Evolutionary conservation across 73 alveolate genomes (phyloP).

Genomic region (Durusdinium trenchii): DNA sequence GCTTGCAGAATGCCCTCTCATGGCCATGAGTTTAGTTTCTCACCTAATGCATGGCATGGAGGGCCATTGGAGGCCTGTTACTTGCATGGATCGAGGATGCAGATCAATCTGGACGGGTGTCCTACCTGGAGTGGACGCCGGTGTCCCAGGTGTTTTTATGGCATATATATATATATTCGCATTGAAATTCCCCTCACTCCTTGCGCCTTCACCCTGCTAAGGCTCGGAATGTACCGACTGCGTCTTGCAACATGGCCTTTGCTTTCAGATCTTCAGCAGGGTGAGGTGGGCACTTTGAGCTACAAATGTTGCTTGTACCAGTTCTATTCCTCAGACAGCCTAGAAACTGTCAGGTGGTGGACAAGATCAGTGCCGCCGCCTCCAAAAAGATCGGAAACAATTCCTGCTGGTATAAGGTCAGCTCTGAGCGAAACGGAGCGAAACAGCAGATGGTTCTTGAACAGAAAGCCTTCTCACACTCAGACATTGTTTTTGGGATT

Average conservation of each 20-base stretch:
- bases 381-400: conserved; percentile 64
- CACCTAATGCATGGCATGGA: too few species aligned
- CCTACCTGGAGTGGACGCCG: conserved; percentile 83
- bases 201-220: background rate
- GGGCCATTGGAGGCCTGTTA: too few species aligned
- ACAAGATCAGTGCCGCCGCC: conserved; percentile 79
- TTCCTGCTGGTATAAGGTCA: conserved; percentile 73
- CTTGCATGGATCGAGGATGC: too few species aligned
- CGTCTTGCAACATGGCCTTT: conserved; percentile 49
- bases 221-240: conserved; percentile 72
- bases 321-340: background rate
- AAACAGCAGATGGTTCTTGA: background rate
- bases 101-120: conserved; percentile 72
- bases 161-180: background rate
- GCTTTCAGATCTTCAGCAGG: conserved; percentile 69
- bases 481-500: background rate
- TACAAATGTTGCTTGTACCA: background rate
- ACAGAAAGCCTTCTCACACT: background rate
- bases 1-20: too few species aligned
- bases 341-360: conserved; percentile 43
- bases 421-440: background rate
- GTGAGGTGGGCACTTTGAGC: background rate
- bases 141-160: background rate
- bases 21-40: too few species aligned
- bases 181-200: background rate